A percentile compares a stretch with the other conserved stretches of the same genome.
Evolutionary conservation across 306 rosid species (phyloP).

Genomic region (Sicyos baderoa): DNA sequence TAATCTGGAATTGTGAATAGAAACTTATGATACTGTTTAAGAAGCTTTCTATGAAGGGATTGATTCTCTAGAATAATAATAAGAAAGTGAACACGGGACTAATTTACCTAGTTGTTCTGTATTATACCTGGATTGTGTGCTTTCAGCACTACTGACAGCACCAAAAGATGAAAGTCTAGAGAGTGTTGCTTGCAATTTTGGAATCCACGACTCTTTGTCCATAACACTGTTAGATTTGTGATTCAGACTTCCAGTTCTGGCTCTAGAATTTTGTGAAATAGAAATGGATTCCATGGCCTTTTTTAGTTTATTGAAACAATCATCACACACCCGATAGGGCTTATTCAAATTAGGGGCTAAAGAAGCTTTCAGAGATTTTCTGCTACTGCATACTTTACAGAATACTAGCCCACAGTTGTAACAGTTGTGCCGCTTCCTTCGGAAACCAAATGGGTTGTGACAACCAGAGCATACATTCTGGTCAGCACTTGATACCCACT

Average conservation of each 20-base stretch:
- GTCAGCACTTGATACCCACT: conserved; percentile 73
- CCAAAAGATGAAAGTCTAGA: conserved; percentile 77
- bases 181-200: conserved; percentile 48
- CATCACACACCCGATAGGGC: conserved; percentile 84
- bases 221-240: conserved; percentile 26
- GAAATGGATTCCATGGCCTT: conserved; percentile 46
- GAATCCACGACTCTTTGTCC: conserved; percentile 37
- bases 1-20: conserved; percentile 43
- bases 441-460: conserved; percentile 68
- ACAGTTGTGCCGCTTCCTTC: conserved; percentile 94
- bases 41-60: conserved; percentile 31
- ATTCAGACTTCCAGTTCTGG: conserved; percentile 29
- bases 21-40: conserved; percentile 36
- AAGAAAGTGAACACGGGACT: conserved; percentile 45
- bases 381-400: conserved; percentile 81
- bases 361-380: conserved; percentile 75
- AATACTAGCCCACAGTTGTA: conserved; percentile 92
- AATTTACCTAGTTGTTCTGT: conserved; percentile 31
- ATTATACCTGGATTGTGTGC: conserved; percentile 38
- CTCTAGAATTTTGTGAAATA: conserved; percentile 34
- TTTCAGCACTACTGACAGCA: conserved; percentile 43
- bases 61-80: conserved; percentile 37
- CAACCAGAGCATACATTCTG: conserved; percentile 74
- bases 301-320: conserved; percentile 60
- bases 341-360: conserved; percentile 72